Percentiles rank a stretch among this genome's conserved stretches.
Conservation (phyloP, 73 alveolate species). For the Stentor coeruleus region DNA sequence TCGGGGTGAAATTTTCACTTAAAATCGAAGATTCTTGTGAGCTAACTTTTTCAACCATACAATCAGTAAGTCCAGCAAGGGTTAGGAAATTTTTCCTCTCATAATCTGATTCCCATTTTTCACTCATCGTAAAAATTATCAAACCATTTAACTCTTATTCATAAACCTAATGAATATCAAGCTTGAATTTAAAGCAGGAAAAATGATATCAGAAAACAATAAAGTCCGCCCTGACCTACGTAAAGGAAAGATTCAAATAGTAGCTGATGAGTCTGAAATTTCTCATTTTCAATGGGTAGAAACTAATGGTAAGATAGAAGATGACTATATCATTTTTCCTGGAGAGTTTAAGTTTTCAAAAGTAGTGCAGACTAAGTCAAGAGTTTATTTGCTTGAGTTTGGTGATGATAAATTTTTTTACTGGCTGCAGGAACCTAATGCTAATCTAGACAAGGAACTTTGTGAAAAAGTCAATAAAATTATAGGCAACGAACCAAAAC, state of each 20-base stretch:
- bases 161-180: conserved; percentile 2
- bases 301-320: background rate
- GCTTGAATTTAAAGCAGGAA: background rate
- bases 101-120: conserved; percentile 31
- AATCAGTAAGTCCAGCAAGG: conserved; percentile 33
- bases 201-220: background rate
- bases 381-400: conserved; percentile 17
- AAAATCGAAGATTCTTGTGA: background rate
- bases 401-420: background rate
- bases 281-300: conserved; percentile 11
- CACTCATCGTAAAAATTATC: background rate
- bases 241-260: background rate
- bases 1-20: background rate
- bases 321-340: background rate
- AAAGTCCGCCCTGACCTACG: conserved; percentile 19
- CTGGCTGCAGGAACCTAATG: conserved; percentile 10
- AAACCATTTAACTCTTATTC: too few species aligned
- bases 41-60: background rate
- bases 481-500: background rate
- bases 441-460: background rate
- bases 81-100: conserved; percentile 33
- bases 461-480: background rate
- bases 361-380: background rate
- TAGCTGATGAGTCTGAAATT: background rate
- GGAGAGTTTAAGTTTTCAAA: background rate